Evolutionary conservation across 169 alveolate species (phyloP).

Genomic region (Plasmodium yoelii): DNA sequence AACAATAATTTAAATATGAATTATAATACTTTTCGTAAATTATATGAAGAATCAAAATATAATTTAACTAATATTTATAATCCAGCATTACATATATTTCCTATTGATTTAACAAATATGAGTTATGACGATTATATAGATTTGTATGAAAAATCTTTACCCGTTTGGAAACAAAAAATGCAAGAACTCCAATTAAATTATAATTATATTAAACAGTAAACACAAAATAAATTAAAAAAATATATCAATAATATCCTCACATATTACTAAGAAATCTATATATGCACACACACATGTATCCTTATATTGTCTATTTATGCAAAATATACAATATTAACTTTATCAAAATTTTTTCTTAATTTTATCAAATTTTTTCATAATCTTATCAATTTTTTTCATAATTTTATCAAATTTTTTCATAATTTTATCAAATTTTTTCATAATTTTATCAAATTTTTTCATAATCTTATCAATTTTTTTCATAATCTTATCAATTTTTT

Average conservation of each 20-base stretch:
- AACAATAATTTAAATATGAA: slow-evolving; percentile 30
- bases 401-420: no score
- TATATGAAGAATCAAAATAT: slow-evolving; percentile 60
- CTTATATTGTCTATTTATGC: neutral
- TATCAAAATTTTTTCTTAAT: no score
- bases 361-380: no score
- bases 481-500: no score
- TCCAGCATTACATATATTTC: slow-evolving; percentile 84
- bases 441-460: no score
- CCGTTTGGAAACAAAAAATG: slow-evolving; percentile 58
- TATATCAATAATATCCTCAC: neutral
- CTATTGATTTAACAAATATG: slow-evolving; percentile 85
- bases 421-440: no score
- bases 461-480: no score
- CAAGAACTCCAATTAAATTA: slow-evolving; percentile 19
- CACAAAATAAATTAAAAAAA: neutral
- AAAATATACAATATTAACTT: neutral
- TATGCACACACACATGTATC: neutral
- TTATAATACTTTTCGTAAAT: slow-evolving; percentile 35
- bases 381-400: no score
- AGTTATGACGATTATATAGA: slow-evolving; percentile 83
- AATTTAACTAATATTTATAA: slow-evolving; percentile 80
- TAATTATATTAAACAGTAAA: slow-evolving; percentile 25
- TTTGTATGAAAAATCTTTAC: slow-evolving; percentile 78
- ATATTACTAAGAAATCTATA: no score